Evolutionary conservation across 2,329 filamentous ascomycete species (phyloP).

Genomic region (Cytospora chrysosperma): DNA sequence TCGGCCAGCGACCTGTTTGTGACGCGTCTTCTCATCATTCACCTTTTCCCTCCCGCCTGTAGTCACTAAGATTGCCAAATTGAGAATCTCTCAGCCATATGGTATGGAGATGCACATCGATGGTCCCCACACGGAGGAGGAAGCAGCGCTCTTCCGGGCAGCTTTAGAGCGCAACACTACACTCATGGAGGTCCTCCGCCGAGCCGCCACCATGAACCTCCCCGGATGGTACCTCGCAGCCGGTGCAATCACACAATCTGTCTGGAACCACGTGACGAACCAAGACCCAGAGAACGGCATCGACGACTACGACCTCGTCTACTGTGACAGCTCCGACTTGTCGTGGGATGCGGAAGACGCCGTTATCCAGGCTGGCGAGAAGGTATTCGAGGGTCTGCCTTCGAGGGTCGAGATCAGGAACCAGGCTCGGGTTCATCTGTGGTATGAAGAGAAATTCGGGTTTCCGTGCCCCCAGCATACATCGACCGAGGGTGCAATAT

Average conservation of each 20-base stretch:
- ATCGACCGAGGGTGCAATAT: conserved; percentile 35
- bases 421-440: conserved; percentile 40
- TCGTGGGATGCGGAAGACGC: conserved; percentile 39
- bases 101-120: conserved; percentile 6
- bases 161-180: conserved; percentile 22
- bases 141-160: conserved; percentile 14
- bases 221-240: conserved; percentile 31
- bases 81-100: too few species aligned
- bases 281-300: conserved; percentile 36
- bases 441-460: conserved; percentile 37
- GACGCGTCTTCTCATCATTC: neutral
- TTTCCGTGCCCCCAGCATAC: conserved; percentile 32
- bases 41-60: neutral
- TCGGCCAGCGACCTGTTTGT: neutral
- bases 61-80: too few species aligned
- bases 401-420: conserved; percentile 39
- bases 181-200: conserved; percentile 21
- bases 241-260: conserved; percentile 38
- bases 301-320: conserved; percentile 39
- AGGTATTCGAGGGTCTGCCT: conserved; percentile 33
- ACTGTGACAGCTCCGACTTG: conserved; percentile 35
- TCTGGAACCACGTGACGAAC: conserved; percentile 37
- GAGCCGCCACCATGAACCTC: conserved; percentile 20
- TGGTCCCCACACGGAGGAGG: conserved; percentile 17
- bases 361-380: conserved; percentile 33